Base-by-base conservation (phyloP, 371 early-diverging fungal genomes). In the Apophysomyces trapeziformis region DNA sequence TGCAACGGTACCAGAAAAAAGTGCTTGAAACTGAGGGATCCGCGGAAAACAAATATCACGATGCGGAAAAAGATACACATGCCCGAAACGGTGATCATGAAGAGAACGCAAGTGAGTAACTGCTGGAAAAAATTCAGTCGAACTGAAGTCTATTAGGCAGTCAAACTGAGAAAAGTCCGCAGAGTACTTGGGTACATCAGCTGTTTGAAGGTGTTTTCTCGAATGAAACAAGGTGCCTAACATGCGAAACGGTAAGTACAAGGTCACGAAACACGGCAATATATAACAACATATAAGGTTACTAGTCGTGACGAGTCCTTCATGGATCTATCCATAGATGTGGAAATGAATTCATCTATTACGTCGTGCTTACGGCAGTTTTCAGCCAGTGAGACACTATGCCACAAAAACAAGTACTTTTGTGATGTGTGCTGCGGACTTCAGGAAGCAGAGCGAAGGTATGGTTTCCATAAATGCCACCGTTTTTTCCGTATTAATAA, bases 371-470 rank as follows among this genome's bases (percentile, higher is more conserved):
- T 98, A 41, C 81, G 95, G 35, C 94, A 95, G 73, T 98, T 97
- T 74, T 95, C 96, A n/a, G 92, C 93, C 4, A 90, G 90, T 57
- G 99, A 98, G 72, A 93, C 93, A 58, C 76, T 98, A 38, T 93
- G 95, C 70, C 92, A 95, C 69, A 93, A 94, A 72, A 93, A 98
- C 86, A 98, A 98, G 77, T 98, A 96, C 69, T 96, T 91, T 74
- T 98, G 99, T 73, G 98, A 97, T 78, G 89, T 85, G 35, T 98
- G 99, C 70, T 88, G 90, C 63, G 93, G 95, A 11, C 80, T 98
- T 57, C 99, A 98, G 76, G 99, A 98, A 73, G 99, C 99, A 18
- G 97, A 98, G 75, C 91, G 94, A 69, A 83, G 89, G 93, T 90
- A 77, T 60, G 58, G 7, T 36, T 21, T 38, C 14, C n/a, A 4